Conservation (phyloP, 1,139 yeast genomes). For the Blastobotrys niveus region DNA sequence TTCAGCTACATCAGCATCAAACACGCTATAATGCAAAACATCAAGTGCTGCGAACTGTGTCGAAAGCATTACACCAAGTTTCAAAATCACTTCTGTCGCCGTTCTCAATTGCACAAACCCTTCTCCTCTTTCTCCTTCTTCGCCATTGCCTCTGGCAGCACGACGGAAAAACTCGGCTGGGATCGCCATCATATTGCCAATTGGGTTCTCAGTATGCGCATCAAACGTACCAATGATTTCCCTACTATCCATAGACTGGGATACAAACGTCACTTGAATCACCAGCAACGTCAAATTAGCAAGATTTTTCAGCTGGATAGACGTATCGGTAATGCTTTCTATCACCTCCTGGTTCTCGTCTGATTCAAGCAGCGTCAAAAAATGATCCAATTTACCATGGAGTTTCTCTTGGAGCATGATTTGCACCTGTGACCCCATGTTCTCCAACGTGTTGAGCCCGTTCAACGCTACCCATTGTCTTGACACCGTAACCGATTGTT, state of each 20-base stretch:
- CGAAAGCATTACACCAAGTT: conserved; percentile 9
- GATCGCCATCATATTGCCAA: conserved; percentile 2
- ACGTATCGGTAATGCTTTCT: not conserved
- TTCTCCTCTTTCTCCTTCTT: not conserved
- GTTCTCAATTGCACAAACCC: not conserved
- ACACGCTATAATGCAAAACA: conserved; percentile 12
- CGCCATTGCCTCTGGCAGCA: no score
- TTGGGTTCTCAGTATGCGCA: not conserved
- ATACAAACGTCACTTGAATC: conserved; percentile 5
- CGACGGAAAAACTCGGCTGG: not conserved
- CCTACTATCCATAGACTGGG: conserved; percentile 1
- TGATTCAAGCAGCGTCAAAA: conserved; percentile 1
- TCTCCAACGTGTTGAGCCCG: conserved; percentile 5
- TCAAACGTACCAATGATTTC: conserved; percentile 4
- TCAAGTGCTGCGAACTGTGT: conserved; percentile 9
- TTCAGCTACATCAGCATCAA: conserved; percentile 2
- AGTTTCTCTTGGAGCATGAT: conserved; percentile 4
- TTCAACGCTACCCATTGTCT: conserved; percentile 11
- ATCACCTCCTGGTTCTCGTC: not conserved
- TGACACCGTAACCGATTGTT: conserved; percentile 4
- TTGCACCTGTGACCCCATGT: conserved; percentile 8
- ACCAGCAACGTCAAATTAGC: conserved; percentile 4
- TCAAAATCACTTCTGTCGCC: conserved; percentile 4
- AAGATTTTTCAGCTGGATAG: not conserved
- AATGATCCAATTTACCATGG: not conserved